Base-by-base conservation (phyloP, 2,329 filamentous ascomycete genomes). In the Fusarium sp. region DNA sequence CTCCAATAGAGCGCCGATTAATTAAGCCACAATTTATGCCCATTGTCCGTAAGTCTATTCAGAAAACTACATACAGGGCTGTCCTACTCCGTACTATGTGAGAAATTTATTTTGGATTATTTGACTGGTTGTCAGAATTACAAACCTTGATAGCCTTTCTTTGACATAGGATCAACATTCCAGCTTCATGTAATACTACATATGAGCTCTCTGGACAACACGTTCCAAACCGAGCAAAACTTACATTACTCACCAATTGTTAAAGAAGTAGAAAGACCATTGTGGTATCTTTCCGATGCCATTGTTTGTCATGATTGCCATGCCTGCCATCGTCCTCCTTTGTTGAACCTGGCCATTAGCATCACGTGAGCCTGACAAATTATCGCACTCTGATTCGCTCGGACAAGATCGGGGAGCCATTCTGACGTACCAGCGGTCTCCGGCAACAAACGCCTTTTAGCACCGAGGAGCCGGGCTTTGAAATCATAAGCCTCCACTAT, bases 341-440 rank as follows among this genome's bases (percentile, higher is more conserved):
- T 31, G 11, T n/a, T 28, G 33, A 51, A 24, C 51, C 56, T 51
- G 24, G 4, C 26, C 42, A 38, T 59, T 1, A 15, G n/a, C 48
- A 70, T 70, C 67, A 70, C 59, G 65, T 42, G 33, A 48, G 18
- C 63, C 77, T 82, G 79, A 82, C 76, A 79, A 83, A 83, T 80
- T 65, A 70, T 56, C 20, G 22, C 18, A 4, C 20, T 55, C 57
- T 82, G 77, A 85, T 85, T 85, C 83, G 83, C 67, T 78, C 82
- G 80, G 79, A 69, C 62, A 69, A 77, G 75, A 62, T 76, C 80
- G 82, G 82, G 66, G 56, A 65, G 61, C 62, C 70, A 74, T 61
- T 68, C 72, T 78, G 75, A 76, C 77, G 73, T 78, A 74, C 56
- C 54, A 70, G 72, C 74, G 70, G 69, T 69, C 70, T 76, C 75